Evolutionary conservation across 148 eudicot species (phyloP), one percentile per base, ranked within the genome.

Genomic region (Pouteria glomerata): DNA sequence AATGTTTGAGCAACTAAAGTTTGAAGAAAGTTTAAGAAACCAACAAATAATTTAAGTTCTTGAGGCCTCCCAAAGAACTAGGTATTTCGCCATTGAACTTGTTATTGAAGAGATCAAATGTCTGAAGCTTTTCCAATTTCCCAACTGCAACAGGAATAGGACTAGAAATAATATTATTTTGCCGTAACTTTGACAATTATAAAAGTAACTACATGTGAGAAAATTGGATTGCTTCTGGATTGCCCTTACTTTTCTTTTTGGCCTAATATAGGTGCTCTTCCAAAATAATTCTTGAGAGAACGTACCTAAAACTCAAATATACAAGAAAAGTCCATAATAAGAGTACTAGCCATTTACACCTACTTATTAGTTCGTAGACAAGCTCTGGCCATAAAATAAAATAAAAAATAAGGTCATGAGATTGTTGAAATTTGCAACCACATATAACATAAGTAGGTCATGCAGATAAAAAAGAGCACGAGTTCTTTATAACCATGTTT

Each of bases 101-200:
- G 61, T 93, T 90, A 80, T 76, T 80, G 52, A 96, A 93, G 71
- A 93, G 96, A 79, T 93, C 98, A 44, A 93, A 84, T 30, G 94
- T 88, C 61, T 80, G 88, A 82, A 93, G 98, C 83, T 85, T 87
- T 75, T 84, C 83, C 66, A 93, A 75, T 77, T 80, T 88, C 68
- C 92, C 90, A 55, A 93, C 80, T 57, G 80, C 82, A 77, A 72
- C 79, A 41, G 98, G 91, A 72, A 93, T 88, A 41, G 79, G 80
- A 60, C 98, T 94, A 34, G 86, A 79, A 78, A 93, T 81, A 30
- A 74, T 84, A 81, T 90, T 93, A 73, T 90, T 90, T 63, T 93
- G 98, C 77, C 90, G 82, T 82, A 82, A 80, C 81, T 96, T 93
- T 76, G 56, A 74, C 64, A 59, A 66, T 13, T 59, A 71, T 35